Evolutionary conservation across 2,329 filamentous ascomycete genomes (phyloP).

Genomic region (Aspergillus sp.): DNA sequence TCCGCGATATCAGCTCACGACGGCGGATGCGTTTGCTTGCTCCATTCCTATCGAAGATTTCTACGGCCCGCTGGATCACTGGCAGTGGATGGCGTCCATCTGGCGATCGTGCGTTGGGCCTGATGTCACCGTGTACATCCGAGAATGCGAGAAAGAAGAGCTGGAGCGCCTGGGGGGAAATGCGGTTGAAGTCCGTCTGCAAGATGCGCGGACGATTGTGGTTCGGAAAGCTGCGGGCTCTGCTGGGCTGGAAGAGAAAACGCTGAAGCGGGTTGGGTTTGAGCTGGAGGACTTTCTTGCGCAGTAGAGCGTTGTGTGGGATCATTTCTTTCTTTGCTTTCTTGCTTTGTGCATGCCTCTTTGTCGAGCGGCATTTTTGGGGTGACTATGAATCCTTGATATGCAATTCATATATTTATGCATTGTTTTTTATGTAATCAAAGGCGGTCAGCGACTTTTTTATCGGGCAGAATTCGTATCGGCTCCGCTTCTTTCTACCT

Average conservation of each 20-base stretch:
- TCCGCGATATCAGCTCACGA: conserved; percentile 68
- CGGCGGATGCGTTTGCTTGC: conserved; percentile 66
- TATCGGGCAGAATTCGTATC: too few relatives aligned
- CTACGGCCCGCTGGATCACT: conserved; percentile 80
- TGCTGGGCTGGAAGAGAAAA: conserved; percentile 53
- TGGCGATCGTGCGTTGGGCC: conserved; percentile 81
- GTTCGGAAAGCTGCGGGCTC: conserved; percentile 33
- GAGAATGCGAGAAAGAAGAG: conserved; percentile 33
- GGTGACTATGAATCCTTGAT: too few relatives aligned
- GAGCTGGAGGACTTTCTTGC: conserved; percentile 68
- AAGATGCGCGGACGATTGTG: conserved; percentile 42
- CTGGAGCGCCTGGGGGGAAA: conserved; percentile 32
- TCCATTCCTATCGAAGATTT: conserved; percentile 64
- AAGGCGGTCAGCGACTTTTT: too few relatives aligned
- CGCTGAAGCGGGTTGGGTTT: conserved; percentile 67
- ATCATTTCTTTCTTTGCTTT: too few relatives aligned
- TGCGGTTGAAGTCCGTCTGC: conserved; percentile 48
- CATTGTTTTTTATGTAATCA: too few relatives aligned
- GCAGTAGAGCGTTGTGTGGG: too few relatives aligned
- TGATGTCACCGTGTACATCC: conserved; percentile 48
- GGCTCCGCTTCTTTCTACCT: too few relatives aligned
- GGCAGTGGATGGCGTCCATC: conserved; percentile 92
- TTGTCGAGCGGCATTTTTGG: too few relatives aligned
- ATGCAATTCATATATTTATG: too few relatives aligned
- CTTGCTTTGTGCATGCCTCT: too few relatives aligned